Evolutionary conservation across 2,329 filamentous ascomycete species (phyloP).

Genomic region (Thermothelomyces thermophilus): DNA sequence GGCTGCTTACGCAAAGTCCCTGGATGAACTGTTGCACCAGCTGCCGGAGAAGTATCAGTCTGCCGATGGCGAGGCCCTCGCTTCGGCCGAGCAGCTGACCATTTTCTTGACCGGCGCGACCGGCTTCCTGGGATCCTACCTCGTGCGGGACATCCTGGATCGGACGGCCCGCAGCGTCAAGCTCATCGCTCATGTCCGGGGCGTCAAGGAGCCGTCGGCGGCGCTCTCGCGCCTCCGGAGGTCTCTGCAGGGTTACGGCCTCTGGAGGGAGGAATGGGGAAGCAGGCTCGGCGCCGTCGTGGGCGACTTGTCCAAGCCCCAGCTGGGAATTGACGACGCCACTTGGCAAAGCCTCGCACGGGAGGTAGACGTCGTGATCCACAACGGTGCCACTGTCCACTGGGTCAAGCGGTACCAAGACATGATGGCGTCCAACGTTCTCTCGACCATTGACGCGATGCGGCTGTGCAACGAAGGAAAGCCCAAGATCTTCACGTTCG

Average conservation of each 20-base stretch:
- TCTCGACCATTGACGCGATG: constrained; percentile 71
- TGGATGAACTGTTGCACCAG: constrained; percentile 39
- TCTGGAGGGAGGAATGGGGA: constrained; percentile 68
- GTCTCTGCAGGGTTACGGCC: constrained; percentile 67
- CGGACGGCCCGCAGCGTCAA: constrained; percentile 48
- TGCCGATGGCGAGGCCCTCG: constrained; percentile 20
- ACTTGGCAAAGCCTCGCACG: constrained; percentile 60
- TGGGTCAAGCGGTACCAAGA: constrained; percentile 75
- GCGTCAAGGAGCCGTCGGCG: constrained; percentile 51
- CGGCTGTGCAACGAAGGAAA: constrained; percentile 69
- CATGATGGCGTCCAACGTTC: constrained; percentile 68
- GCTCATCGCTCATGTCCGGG: constrained; percentile 69
- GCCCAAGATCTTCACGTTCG: constrained; percentile 73
- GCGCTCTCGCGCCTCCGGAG: constrained; percentile 59
- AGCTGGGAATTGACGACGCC: constrained; percentile 62
- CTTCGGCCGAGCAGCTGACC: constrained; percentile 38
- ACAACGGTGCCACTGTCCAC: constrained; percentile 77
- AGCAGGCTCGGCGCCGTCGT: constrained; percentile 59
- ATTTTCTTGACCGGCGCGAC: constrained; percentile 85
- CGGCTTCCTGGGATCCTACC: constrained; percentile 78
- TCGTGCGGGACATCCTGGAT: constrained; percentile 67
- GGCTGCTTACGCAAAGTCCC: constrained; percentile 44
- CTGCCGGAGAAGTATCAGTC: constrained; percentile 34
- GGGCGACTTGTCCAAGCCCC: constrained; percentile 67
- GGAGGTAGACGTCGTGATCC: constrained; percentile 65